These are phyloP conservation scores for Laburnicola sp. DNA, from an alignment of 2,329 filamentous ascomycete genomes.

Conservation along the genomic window DNA sequence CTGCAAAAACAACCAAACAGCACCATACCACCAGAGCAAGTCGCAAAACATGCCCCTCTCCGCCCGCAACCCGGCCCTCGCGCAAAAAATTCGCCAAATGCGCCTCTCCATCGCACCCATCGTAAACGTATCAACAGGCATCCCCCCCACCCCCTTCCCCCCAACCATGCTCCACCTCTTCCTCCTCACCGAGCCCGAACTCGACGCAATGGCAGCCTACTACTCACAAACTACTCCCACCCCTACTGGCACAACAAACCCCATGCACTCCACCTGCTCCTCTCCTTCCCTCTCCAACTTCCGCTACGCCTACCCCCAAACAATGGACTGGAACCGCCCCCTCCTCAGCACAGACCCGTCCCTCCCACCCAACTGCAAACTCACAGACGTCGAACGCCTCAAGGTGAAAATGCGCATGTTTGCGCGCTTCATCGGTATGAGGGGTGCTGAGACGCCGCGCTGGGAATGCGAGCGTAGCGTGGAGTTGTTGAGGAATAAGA, in stretches of 20 bases:
- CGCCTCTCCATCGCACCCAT: conserved; percentile 67
- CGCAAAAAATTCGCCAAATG: conserved; percentile 67
- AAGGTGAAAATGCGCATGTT: conserved; percentile 68
- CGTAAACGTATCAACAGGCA: conserved; percentile 61
- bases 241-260: neutral
- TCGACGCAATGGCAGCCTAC: conserved; percentile 70
- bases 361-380: conserved; percentile 22
- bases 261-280: too few species aligned
- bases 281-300: conserved; percentile 53
- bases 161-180: conserved; percentile 70
- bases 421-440: conserved; percentile 72
- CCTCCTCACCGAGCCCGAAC: conserved; percentile 70
- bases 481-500: conserved; percentile 34
- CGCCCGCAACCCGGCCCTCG: conserved; percentile 53
- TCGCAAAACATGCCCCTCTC: conserved; percentile 15
- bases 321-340: conserved; percentile 62
- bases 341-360: conserved; percentile 37
- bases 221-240: conserved; percentile 67
- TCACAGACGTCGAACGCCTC: conserved; percentile 47
- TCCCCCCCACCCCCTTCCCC: conserved; percentile 68
- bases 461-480: conserved; percentile 51
- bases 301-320: conserved; percentile 63
- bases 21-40: conserved; percentile 19
- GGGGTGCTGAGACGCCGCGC: conserved; percentile 61
- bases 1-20: neutral